Conservation (phyloP, 2,329 filamentous ascomycete genomes). For the Ascochyta lentis region DNA sequence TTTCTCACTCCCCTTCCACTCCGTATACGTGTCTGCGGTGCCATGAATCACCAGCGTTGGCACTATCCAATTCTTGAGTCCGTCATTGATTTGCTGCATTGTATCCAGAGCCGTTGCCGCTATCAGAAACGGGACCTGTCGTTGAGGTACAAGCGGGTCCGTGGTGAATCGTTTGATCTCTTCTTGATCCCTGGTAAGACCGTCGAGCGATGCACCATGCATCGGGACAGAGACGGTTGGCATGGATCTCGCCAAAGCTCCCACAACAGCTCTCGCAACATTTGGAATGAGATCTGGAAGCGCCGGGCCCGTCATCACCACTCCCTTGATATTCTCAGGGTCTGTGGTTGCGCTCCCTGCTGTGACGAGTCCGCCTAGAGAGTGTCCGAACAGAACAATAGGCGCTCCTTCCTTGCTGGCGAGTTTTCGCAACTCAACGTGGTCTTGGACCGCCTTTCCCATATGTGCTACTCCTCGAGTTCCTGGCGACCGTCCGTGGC, state of each 20-base stretch:
- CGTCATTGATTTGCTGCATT: background rate
- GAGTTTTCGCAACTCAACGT: background rate
- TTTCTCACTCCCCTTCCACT: constrained; percentile 11
- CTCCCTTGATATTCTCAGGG: background rate
- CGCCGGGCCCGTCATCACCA: background rate
- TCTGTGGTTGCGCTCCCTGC: background rate
- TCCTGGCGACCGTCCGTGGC: constrained; percentile 5
- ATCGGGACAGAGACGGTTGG: constrained; percentile 1
- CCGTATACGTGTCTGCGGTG: constrained; percentile 14
- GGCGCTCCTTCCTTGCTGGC: background rate
- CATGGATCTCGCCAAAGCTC: background rate
- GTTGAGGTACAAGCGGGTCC: constrained; percentile 4
- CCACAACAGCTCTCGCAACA: background rate
- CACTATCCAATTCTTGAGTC: constrained; percentile 1
- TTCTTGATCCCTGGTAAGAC: background rate
- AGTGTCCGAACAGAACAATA: background rate
- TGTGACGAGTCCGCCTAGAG: background rate
- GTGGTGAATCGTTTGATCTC: constrained; percentile 1
- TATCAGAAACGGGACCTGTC: constrained; percentile 7
- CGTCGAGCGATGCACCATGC: background rate
- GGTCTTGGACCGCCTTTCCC: constrained; percentile 2
- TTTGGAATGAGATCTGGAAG: background rate
- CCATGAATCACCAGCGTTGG: constrained; percentile 14
- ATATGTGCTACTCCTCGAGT: constrained; percentile 4
- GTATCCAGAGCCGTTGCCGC: constrained; percentile 12